Conservation (phyloP, 2,329 filamentous ascomycete species). For the Talaromyces sp. region DNA sequence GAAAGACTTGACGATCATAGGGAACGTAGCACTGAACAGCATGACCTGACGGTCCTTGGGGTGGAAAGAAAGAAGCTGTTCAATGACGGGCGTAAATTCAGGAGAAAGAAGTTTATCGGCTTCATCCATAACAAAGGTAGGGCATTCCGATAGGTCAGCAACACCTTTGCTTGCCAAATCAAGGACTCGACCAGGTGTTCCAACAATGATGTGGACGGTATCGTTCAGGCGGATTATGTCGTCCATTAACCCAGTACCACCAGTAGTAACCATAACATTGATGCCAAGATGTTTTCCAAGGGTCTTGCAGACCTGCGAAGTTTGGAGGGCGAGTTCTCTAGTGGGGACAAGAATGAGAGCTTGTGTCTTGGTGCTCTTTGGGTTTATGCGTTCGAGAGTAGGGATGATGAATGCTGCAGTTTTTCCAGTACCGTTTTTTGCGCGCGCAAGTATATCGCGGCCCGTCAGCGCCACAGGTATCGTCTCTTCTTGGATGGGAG, state of each 20-base stretch:
- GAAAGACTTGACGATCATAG: constrained; percentile 93
- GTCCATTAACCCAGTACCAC: constrained; percentile 89
- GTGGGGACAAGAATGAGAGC: constrained; percentile 95
- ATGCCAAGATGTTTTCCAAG: constrained; percentile 94
- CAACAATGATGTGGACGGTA: constrained; percentile 94
- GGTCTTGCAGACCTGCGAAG: constrained; percentile 98
- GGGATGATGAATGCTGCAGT: constrained; percentile 98
- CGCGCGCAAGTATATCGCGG: constrained; percentile 89
- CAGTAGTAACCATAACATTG: constrained; percentile 99
- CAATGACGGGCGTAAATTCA: constrained; percentile 96
- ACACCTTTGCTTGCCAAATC: constrained; percentile 96
- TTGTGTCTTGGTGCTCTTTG: constrained; percentile 94
- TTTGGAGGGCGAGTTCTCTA: constrained; percentile 94
- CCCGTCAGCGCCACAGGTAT: constrained; percentile 95
- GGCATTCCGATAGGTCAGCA: constrained; percentile 90
- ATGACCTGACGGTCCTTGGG: constrained; percentile 98
- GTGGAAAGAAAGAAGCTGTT: constrained; percentile 91
- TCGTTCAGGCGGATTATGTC: constrained; percentile 95
- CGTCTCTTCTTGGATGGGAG: constrained; percentile 98
- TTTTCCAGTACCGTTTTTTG: constrained; percentile 98
- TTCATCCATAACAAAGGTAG: constrained; percentile 99
- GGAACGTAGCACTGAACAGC: constrained; percentile 98
- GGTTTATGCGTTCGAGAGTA: constrained; percentile 90
- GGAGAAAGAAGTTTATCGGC: constrained; percentile 95
- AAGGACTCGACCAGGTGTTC: constrained; percentile 92